Percentiles rank a stretch among this genome's conserved stretches.
phyloP scores from a whole-genome alignment of 176 grass and related monocot genomes.

The Oryza brachyantha region DNA sequence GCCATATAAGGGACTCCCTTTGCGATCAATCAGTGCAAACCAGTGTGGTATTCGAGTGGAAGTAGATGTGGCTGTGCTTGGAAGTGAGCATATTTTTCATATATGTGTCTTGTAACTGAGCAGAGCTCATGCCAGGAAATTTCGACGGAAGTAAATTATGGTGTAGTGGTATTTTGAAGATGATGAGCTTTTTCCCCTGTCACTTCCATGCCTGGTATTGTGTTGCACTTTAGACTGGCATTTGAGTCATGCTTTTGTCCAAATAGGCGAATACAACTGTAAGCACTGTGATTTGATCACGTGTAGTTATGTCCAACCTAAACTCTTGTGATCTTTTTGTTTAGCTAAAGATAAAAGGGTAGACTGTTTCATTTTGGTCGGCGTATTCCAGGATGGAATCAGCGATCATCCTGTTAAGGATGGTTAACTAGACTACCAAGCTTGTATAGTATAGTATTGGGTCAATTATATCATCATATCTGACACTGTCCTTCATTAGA shows the following conservation, averaged over 20 bases:
- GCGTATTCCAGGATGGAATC: not conserved
- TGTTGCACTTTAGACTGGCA: not conserved
- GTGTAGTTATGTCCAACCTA: not conserved
- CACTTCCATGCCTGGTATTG: not conserved
- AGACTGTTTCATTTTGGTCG: not conserved
- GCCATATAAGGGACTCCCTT: not conserved
- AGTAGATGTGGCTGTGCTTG: not conserved
- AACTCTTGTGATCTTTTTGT: not conserved
- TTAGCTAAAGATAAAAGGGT: not conserved
- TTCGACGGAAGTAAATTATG: not conserved
- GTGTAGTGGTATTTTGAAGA: not conserved
- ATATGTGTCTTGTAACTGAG: not conserved
- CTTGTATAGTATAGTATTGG: not conserved
- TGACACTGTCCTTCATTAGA: not conserved
- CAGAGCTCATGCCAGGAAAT: not conserved
- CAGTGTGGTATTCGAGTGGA: not conserved
- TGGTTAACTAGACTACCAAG: not conserved
- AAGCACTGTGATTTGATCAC: not conserved
- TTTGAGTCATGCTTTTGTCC: not conserved
- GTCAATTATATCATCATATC: not conserved
- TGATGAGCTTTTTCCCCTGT: not conserved
- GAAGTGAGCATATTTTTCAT: not conserved
- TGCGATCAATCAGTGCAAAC: not conserved
- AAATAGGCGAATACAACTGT: not conserved
- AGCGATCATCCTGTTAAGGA: not conserved